Evolutionary conservation across 805 yeast genomes (phyloP), one percentile per base, ranked within the genome.

Genomic region (Saturnispora galanensis): DNA sequence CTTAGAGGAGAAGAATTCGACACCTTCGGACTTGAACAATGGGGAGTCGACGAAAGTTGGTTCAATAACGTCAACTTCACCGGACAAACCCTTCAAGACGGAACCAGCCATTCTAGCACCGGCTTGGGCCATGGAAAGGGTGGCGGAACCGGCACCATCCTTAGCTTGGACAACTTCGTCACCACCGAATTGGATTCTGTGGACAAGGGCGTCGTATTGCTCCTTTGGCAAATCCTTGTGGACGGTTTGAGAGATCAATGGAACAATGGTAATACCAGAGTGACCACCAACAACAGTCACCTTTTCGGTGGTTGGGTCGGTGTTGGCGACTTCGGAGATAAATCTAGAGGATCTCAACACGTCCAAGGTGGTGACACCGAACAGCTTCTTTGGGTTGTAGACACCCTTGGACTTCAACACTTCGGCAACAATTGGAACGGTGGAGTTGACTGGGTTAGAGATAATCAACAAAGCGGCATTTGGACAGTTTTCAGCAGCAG

Each of bases 121-220:
- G 38, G 90, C 89, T 58, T 79, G 82, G 9, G 97, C 97, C 97
- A 89, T 90, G 29, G 95, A 84, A 53, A 89, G 73, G 32, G 97
- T 89, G 46, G 97, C 97, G 40, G 96, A 85, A 35, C 97, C 97
- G 42, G 81, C 81, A 52, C 97, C 97, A 56, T 85, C 82, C 71
- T 89, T 89, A 46, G 97, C 97, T 69, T 84, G 73, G 52, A 89
- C 97, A 39, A 89, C 95, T 67, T 90, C 97, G 63, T 89, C 97
- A 61, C 97, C 97, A 41, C 64, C 66, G 56, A 51, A 88, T 72
- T 88, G 96, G 65, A 88, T 85, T 68, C 96, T 81, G 75, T 86
- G 76, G 63, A 85, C 74, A 58, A 87, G 73, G 26, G 71, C 68
- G 41, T 76, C 81, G 59, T 53, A 52, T 15, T 39, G 45, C n/a